Percentiles rank a stretch among this genome's conserved stretches.
These are phyloP conservation scores for Suhomyces bolitotheri DNA, from an alignment of 1,139 yeast genomes.

Conservation along the genomic window DNA sequence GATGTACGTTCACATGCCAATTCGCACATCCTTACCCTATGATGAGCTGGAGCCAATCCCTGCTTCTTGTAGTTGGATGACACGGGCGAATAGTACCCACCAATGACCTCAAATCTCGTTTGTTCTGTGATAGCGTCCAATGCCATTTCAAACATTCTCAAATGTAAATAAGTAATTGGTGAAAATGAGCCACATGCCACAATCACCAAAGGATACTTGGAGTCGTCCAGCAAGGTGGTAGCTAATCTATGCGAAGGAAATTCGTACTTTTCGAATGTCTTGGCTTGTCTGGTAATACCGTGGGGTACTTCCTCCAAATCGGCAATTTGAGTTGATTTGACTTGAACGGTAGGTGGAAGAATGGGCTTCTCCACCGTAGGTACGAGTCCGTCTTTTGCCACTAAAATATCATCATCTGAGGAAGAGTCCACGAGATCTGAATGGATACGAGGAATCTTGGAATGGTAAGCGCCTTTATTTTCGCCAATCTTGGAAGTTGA, in stretches of 20 bases:
- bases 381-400: neutral
- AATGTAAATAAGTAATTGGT: conserved; percentile 89
- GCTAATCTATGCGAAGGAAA: conserved; percentile 89
- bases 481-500: conserved; percentile 19
- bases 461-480: conserved; percentile 24
- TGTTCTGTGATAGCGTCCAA: conserved; percentile 90
- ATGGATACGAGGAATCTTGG: conserved; percentile 45
- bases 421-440: conserved; percentile 40
- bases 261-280: conserved; percentile 59
- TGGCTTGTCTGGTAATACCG: conserved; percentile 87
- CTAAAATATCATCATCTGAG: conserved; percentile 31
- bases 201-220: conserved; percentile 84
- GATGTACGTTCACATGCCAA: conserved; percentile 96
- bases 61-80: conserved; percentile 90
- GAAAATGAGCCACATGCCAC: conserved; percentile 98
- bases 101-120: conserved; percentile 91
- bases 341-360: conserved; percentile 49
- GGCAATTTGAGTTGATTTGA: conserved; percentile 74
- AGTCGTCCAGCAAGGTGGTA: conserved; percentile 65
- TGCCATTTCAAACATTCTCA: conserved; percentile 99
- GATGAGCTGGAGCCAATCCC: conserved; percentile 85
- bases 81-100: conserved; percentile 98
- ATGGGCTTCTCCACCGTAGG: conserved; percentile 15
- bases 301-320: conserved; percentile 96
- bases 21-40: conserved; percentile 97